Evolutionary conservation across 2,329 filamentous ascomycete species (phyloP).

Genomic region (Zelopaecilomyces penicillatus): DNA sequence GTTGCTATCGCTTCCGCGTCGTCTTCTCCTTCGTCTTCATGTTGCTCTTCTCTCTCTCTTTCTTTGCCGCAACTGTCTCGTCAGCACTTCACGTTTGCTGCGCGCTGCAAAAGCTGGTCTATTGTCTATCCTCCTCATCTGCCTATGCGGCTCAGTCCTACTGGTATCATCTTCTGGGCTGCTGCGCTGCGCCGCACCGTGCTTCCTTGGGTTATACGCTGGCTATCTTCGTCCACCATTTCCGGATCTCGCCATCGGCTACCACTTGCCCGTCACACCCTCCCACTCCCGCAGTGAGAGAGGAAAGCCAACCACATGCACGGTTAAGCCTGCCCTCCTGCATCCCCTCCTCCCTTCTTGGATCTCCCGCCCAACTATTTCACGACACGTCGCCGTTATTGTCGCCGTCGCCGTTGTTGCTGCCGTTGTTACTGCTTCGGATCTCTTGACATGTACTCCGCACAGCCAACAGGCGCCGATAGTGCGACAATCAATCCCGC

Average conservation of each 20-base stretch:
- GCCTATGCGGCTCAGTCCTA: no score
- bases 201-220: background rate
- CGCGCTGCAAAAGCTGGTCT: no score
- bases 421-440: constrained; percentile 15
- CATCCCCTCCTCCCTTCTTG: constrained; percentile 30
- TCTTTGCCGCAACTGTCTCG: constrained; percentile 7
- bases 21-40: background rate
- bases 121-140: no score
- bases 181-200: constrained; percentile 6
- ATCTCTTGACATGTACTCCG: constrained; percentile 29
- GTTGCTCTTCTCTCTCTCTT: constrained; percentile 1
- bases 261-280: constrained; percentile 11
- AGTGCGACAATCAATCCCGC: constrained; percentile 88
- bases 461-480: constrained; percentile 62
- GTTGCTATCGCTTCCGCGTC: no score
- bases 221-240: background rate
- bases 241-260: constrained; percentile 7
- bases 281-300: constrained; percentile 14
- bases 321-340: constrained; percentile 37
- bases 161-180: no score
- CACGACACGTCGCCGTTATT: constrained; percentile 53
- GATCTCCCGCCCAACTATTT: constrained; percentile 46
- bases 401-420: constrained; percentile 27
- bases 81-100: background rate
- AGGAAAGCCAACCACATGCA: constrained; percentile 40